phyloP scores from a whole-genome alignment of 2,329 filamentous ascomycete genomes.

The Furcasterigmium furcatum region DNA sequence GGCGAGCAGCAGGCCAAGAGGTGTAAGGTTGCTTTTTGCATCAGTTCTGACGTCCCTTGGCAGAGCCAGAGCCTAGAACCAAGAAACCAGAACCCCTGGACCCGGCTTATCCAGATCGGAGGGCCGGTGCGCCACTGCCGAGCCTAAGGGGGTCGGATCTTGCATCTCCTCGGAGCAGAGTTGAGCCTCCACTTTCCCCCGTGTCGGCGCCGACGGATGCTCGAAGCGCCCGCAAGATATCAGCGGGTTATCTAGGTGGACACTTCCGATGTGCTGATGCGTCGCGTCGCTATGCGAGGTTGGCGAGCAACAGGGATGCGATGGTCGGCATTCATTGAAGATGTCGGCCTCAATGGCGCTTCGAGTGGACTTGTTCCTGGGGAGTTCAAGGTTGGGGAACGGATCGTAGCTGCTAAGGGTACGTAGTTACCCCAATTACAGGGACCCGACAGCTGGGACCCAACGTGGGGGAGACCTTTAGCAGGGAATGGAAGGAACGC shows the following conservation, averaged over 20 bases:
- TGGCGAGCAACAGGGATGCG: neutral
- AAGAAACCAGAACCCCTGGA: too few relatives aligned
- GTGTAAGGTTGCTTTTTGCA: too few relatives aligned
- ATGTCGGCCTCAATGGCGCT: too few relatives aligned
- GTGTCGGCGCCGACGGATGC: constrained; percentile 2
- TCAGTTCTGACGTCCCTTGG: too few relatives aligned
- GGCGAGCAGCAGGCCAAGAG: too few relatives aligned
- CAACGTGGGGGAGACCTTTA: neutral
- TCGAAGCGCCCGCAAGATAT: constrained; percentile 3
- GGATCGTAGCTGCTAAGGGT: neutral
- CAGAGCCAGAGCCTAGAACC: too few relatives aligned
- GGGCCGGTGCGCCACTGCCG: neutral
- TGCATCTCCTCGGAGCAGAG: constrained; percentile 5
- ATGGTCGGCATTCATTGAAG: neutral
- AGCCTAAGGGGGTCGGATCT: neutral
- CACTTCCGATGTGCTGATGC: neutral
- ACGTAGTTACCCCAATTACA: neutral
- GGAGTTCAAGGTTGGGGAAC: too few relatives aligned
- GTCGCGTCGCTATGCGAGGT: neutral
- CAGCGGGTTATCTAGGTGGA: constrained; percentile 1
- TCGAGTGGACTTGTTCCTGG: too few relatives aligned
- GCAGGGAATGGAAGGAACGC: neutral
- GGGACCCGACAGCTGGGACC: neutral
- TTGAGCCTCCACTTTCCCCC: constrained; percentile 3
- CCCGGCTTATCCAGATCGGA: neutral